Evolutionary conservation across 169 alveolate species (phyloP).

Genomic region (Babesia divergens): DNA sequence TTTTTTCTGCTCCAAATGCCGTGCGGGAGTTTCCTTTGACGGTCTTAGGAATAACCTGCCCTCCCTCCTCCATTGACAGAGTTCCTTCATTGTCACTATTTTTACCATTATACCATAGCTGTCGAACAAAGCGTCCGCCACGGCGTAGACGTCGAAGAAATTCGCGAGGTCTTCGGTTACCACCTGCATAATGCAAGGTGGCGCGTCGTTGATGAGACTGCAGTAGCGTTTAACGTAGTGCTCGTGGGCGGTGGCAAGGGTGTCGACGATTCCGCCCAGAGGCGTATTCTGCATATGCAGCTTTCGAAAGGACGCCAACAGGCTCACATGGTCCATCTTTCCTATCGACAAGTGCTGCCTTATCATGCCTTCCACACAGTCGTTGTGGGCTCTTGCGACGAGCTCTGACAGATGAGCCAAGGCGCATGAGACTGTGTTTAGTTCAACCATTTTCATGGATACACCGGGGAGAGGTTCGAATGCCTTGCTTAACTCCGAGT

Average conservation of each 20-base stretch:
- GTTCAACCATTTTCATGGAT: slow-evolving; percentile 37
- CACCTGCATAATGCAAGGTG: slow-evolving; percentile 39
- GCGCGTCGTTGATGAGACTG: slow-evolving; percentile 6
- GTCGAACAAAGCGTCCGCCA: slow-evolving; percentile 27
- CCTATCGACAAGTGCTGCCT: neutral
- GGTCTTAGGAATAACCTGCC: slow-evolving; percentile 11
- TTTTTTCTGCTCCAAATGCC: neutral
- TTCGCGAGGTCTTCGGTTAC: slow-evolving; percentile 31
- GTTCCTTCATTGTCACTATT: slow-evolving; percentile 24
- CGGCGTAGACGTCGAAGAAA: slow-evolving; percentile 48
- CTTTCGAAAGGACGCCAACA: slow-evolving; percentile 2
- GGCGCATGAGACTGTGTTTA: slow-evolving; percentile 43
- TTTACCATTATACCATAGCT: slow-evolving; percentile 34
- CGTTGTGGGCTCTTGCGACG: slow-evolving; percentile 35
- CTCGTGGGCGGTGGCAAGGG: slow-evolving; percentile 43
- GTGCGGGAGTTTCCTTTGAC: slow-evolving; percentile 8
- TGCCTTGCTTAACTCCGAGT: neutral
- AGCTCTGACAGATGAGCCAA: slow-evolving; percentile 32
- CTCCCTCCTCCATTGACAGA: slow-evolving; percentile 20
- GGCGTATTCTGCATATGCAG: slow-evolving; percentile 38
- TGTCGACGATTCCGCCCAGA: slow-evolving; percentile 20
- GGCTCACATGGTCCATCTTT: neutral
- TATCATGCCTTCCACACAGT: neutral
- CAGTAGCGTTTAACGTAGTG: slow-evolving; percentile 21
- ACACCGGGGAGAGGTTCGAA: neutral